Evolutionary conservation across 1,284 basidiomycete species (phyloP), one percentile per base, ranked within the genome.

Genomic region (Apiotrichum porosum): DNA sequence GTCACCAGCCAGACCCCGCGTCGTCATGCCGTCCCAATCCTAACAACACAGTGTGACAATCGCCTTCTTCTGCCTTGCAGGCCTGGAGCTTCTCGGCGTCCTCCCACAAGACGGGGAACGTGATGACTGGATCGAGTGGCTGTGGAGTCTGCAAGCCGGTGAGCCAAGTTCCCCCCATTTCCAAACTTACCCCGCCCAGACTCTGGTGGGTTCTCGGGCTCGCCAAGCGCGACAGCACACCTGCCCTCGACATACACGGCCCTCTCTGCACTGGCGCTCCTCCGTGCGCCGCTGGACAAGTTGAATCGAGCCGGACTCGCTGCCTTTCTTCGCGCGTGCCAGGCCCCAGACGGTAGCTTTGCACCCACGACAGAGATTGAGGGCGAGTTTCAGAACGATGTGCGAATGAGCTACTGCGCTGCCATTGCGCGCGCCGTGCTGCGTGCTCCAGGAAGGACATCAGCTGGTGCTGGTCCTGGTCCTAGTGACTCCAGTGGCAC

Each of bases 191-290:
- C 40, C 8, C 15, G 32, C n/a, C 6, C 6, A 9, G 12, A 9
- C 33, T 17, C 80, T 2, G 79, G 85, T 43, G 89, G 88, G 2
- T 93, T 92, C 63, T 76, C 81, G 54, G 85, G 87, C 5, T 83
- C 87, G 36, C 77, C 84, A 14, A 86, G 81, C 59, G 82, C 84
- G 78, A 79, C 58, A 5, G 63, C 31, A 41, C 86, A 94, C 67
- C 75, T 94, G n/a, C 89, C 93, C 49, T 88, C 90, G 79, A 91
- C 91, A 9, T 95, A 95, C 64, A 88, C 89, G 1, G 88, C 90
- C 0, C 68, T 95, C 3, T 73, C 92, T 2, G 79, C 81, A 0
- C 81, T 95, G 4, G 82, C 85, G 0, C 84, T 94, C 51, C 78
- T 95, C 8, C 79, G 85, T n/a, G 88, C 91, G 59, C 82, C 88